phyloP scores from a whole-genome alignment of 2,329 filamentous ascomycete genomes.

The Colletotrichum cuscutae region DNA sequence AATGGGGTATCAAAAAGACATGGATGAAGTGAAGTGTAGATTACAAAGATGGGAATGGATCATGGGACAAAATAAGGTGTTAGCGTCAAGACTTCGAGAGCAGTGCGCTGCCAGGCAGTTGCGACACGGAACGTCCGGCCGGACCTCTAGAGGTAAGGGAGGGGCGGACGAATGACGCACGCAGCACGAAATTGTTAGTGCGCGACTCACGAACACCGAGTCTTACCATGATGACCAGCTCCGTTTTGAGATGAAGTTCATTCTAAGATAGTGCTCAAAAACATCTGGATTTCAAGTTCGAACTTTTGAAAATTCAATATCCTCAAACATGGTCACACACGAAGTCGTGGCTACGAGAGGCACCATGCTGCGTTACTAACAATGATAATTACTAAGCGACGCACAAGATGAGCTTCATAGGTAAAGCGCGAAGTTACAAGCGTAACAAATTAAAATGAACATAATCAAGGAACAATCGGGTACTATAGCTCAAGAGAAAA shows the following conservation, averaged over 20 bases:
- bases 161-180: constrained; percentile 28
- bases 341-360: background rate
- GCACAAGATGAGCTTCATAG: background rate
- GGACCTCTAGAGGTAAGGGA: constrained; percentile 8
- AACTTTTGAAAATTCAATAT: background rate
- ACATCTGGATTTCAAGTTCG: background rate
- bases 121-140: constrained; percentile 25
- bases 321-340: background rate
- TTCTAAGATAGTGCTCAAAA: background rate
- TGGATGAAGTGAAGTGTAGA: constrained; percentile 14
- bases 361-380: background rate
- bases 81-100: constrained; percentile 1
- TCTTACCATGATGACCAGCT: background rate
- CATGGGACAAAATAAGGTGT: constrained; percentile 1
- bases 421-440: background rate
- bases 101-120: background rate
- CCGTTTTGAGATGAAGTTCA: background rate
- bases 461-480: background rate
- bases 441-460: background rate
- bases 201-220: background rate
- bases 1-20: constrained; percentile 10
- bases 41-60: background rate
- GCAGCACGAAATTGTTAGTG: constrained; percentile 18
- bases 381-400: background rate
- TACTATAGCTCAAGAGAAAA: background rate